Evolutionary conservation across 306 rosid species (phyloP).

Genomic region (Rosa multiflora): DNA sequence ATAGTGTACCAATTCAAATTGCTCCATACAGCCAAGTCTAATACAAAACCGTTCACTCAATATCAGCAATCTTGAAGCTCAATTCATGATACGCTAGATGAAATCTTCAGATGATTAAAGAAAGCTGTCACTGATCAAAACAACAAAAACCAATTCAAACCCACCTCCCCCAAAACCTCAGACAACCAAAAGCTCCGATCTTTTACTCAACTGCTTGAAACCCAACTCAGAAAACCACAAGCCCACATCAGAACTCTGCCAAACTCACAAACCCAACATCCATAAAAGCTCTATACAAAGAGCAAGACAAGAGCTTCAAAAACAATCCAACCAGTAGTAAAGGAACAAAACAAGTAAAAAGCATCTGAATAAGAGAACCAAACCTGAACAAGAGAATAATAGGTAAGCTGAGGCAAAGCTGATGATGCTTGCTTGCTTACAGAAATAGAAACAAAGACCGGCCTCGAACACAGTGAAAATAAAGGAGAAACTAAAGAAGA

Average conservation of each 20-base stretch:
- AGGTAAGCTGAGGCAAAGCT: conserved; percentile 21
- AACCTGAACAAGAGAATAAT: conserved; percentile 11
- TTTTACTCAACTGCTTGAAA: background rate
- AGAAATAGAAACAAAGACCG: conserved; percentile 29
- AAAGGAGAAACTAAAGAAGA: background rate
- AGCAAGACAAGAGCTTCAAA: conserved; percentile 19
- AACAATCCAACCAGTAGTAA: background rate
- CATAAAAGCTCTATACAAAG: background rate
- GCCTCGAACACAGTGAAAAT: conserved; percentile 26
- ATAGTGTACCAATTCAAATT: conserved; percentile 3
- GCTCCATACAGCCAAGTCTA: conserved; percentile 18
- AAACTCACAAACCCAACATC: conserved; percentile 17
- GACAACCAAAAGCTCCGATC: conserved; percentile 19
- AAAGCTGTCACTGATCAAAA: background rate
- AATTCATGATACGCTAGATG: background rate
- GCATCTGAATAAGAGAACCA: conserved; percentile 24
- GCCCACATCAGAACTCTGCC: conserved; percentile 12
- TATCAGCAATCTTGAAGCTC: background rate
- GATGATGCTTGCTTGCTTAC: background rate
- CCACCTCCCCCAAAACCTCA: conserved; percentile 23
- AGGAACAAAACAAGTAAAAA: background rate
- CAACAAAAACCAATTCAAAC: conserved; percentile 5
- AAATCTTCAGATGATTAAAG: background rate
- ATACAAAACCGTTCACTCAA: background rate
- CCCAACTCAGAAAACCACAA: conserved; percentile 24